Percentiles rank a stretch among this genome's conserved stretches.
phyloP scores from a whole-genome alignment of 106 monocot genomes.

The Dactylorhiza incarnata region DNA sequence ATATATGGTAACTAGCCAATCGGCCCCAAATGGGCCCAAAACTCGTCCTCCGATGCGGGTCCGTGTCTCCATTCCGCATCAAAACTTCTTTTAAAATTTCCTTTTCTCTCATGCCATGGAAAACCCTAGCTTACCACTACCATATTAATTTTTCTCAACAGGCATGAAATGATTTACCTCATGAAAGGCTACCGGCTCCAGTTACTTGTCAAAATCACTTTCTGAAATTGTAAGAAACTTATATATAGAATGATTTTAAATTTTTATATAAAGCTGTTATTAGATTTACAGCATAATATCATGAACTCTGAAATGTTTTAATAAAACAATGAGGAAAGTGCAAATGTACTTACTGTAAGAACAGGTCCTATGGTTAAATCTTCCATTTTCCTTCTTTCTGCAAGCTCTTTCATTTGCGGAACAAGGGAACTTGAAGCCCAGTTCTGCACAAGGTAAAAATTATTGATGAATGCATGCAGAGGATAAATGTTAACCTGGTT shows the following conservation, averaged over 20 bases:
- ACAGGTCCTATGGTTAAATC: constrained; percentile 97
- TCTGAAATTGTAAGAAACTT: neutral
- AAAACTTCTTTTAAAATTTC: neutral
- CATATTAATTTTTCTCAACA: neutral
- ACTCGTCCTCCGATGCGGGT: no score
- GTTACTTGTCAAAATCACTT: neutral
- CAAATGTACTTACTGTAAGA: constrained; percentile 65
- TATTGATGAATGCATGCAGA: neutral
- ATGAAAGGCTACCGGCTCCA: neutral
- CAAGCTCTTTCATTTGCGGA: constrained; percentile 66
- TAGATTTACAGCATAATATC: neutral
- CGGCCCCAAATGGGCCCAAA: no score
- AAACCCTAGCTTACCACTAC: neutral
- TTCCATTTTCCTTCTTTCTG: constrained; percentile 80
- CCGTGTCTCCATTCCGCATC: no score
- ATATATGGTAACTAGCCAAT: no score
- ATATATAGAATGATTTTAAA: neutral
- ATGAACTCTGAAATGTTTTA: neutral
- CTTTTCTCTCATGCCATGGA: neutral
- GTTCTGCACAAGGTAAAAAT: constrained; percentile 47
- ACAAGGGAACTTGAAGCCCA: constrained; percentile 69
- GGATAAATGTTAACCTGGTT: neutral
- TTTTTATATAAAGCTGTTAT: neutral
- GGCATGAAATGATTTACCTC: neutral
- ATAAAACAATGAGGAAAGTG: neutral